Conservation (phyloP, 2,329 filamentous ascomycete species). For the Orbilia blumenaviensis region DNA sequence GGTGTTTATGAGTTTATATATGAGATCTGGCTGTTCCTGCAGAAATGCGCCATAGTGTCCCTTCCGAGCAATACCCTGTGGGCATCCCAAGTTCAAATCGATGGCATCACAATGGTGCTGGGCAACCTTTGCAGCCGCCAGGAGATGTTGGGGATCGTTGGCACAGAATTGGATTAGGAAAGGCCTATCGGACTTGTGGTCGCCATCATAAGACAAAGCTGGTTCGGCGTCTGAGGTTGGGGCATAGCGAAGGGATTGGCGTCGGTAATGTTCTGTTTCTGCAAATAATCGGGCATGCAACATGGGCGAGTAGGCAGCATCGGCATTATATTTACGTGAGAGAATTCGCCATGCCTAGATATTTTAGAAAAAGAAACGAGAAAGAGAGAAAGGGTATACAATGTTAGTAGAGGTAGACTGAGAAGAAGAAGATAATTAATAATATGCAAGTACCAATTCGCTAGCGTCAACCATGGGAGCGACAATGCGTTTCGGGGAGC, state of each 20-base stretch:
- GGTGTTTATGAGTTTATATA: slow-evolving; percentile 83
- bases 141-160: slow-evolving; percentile 81
- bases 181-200: slow-evolving; percentile 77
- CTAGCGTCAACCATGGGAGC: slow-evolving; percentile 99
- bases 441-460: slow-evolving; percentile 77
- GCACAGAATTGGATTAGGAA: slow-evolving; percentile 97
- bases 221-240: slow-evolving; percentile 59
- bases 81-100: slow-evolving; percentile 93
- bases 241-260: slow-evolving; percentile 72
- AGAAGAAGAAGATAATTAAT: neutral
- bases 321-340: slow-evolving; percentile 84
- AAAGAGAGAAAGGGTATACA: neutral
- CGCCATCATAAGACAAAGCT: slow-evolving; percentile 79
- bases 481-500: slow-evolving; percentile 86
- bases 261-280: slow-evolving; percentile 78
- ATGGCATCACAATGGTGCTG: slow-evolving; percentile 92
- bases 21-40: slow-evolving; percentile 88
- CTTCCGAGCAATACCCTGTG: slow-evolving; percentile 90
- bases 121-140: slow-evolving; percentile 79
- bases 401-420: no score
- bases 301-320: slow-evolving; percentile 96
- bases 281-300: slow-evolving; percentile 89
- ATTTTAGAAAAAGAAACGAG: slow-evolving; percentile 7
- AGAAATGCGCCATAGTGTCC: slow-evolving; percentile 94
- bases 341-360: slow-evolving; percentile 99